Conservation (phyloP, 2,329 filamentous ascomycete genomes). For the Arthrocladium fulminans region DNA sequence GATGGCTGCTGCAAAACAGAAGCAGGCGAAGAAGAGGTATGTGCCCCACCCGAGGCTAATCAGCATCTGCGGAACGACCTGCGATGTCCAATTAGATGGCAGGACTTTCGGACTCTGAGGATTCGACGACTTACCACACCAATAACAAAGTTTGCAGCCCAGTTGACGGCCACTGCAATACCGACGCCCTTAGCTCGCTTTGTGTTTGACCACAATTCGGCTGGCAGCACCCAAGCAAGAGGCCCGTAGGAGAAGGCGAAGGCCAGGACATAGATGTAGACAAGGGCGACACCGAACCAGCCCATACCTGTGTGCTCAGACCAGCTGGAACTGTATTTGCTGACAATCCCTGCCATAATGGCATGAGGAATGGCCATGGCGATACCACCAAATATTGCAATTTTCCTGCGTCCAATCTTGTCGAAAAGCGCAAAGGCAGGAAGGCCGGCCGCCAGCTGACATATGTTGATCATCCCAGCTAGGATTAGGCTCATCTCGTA, state of each 20-base stretch:
- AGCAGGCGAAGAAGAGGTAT: conserved; percentile 53
- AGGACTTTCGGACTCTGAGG: too few species aligned
- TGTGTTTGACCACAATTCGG: conserved; percentile 32
- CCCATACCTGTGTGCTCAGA: conserved; percentile 42
- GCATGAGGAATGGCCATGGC: conserved; percentile 41
- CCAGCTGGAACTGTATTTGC: conserved; percentile 45
- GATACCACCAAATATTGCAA: conserved; percentile 38
- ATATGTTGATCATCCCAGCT: conserved; percentile 46
- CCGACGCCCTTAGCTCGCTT: conserved; percentile 32
- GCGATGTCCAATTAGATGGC: too few species aligned
- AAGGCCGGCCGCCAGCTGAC: conserved; percentile 38
- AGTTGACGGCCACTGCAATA: conserved; percentile 28
- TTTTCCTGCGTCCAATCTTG: conserved; percentile 36
- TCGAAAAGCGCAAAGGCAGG: conserved; percentile 44
- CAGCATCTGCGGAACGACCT: neutral
- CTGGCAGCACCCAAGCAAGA: conserved; percentile 32
- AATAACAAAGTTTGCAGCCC: conserved; percentile 23
- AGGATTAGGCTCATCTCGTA: conserved; percentile 42
- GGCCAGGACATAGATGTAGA: conserved; percentile 4
- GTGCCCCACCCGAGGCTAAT: conserved; percentile 40
- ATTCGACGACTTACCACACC: too few species aligned
- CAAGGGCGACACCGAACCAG: conserved; percentile 32
- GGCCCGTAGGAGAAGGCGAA: conserved; percentile 25
- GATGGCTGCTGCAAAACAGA: conserved; percentile 41
- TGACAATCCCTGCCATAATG: conserved; percentile 47